Percentiles rank a stretch among this genome's conserved stretches.
Evolutionary conservation across 495 filamentous ascomycete genomes (phyloP).

Genomic region (Lophiostoma macrostomum): DNA sequence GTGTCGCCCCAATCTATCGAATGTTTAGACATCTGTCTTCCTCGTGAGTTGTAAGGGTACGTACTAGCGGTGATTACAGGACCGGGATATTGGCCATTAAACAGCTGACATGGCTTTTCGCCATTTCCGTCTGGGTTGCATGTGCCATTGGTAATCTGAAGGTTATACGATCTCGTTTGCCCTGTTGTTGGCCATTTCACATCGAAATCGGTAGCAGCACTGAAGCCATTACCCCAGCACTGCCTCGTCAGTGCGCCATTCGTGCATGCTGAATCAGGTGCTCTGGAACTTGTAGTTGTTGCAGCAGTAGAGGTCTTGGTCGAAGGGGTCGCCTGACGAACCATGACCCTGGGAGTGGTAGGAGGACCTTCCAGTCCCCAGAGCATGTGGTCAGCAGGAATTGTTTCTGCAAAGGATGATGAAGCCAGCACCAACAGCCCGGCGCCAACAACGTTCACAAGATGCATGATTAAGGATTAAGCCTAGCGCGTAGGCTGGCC

Average conservation of each 20-base stretch:
- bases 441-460: slow-evolving; percentile 9
- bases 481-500: too few species aligned
- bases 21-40: not conserved
- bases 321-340: too few species aligned
- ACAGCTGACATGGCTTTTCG: slow-evolving; percentile 23
- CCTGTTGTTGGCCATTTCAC: slow-evolving; percentile 36
- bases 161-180: slow-evolving; percentile 24
- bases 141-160: slow-evolving; percentile 31
- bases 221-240: slow-evolving; percentile 35
- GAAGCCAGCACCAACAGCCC: slow-evolving; percentile 25
- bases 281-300: slow-evolving; percentile 15
- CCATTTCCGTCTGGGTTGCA: slow-evolving; percentile 34
- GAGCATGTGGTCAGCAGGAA: slow-evolving; percentile 25
- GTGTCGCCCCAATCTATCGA: slow-evolving; percentile 40
- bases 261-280: slow-evolving; percentile 30
- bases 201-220: slow-evolving; percentile 35
- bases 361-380: slow-evolving; percentile 23
- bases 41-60: not conserved
- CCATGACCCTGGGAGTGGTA: slow-evolving; percentile 1
- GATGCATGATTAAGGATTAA: slow-evolving; percentile 11
- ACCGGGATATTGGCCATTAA: slow-evolving; percentile 41
- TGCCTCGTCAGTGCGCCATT: slow-evolving; percentile 29
- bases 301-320: slow-evolving; percentile 21
- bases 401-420: slow-evolving; percentile 9
- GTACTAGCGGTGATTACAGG: slow-evolving; percentile 35